Evolutionary conservation across 345 rosid species (phyloP).

Genomic region (Rhizophora apiculata): DNA sequence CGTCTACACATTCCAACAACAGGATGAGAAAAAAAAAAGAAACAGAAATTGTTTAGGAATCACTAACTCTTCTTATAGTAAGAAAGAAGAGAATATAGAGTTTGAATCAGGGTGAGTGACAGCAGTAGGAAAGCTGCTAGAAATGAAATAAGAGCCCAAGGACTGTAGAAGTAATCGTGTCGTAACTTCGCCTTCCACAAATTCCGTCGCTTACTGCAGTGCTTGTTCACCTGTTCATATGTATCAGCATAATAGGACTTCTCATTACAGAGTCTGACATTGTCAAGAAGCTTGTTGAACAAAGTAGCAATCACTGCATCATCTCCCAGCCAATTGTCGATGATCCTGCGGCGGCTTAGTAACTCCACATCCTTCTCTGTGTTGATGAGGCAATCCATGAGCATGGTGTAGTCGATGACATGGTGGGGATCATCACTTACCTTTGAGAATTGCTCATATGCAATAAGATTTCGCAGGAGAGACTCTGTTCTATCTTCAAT

Average conservation of each 20-base stretch:
- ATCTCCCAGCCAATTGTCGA: slow-evolving; percentile 15
- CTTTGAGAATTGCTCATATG: slow-evolving; percentile 8
- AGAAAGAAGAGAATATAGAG: slow-evolving; percentile 1
- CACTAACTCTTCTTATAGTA: background rate
- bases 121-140: slow-evolving; percentile 17
- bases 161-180: slow-evolving; percentile 18
- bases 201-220: slow-evolving; percentile 8
- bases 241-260: background rate
- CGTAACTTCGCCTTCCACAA: slow-evolving; percentile 12
- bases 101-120: slow-evolving; percentile 1
- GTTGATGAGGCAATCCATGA: slow-evolving; percentile 20
- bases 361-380: slow-evolving; percentile 19
- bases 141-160: slow-evolving; percentile 22
- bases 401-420: slow-evolving; percentile 8
- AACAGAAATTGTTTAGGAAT: no score
- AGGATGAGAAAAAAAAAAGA: no score
- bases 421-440: background rate
- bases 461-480: slow-evolving; percentile 18
- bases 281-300: slow-evolving; percentile 13
- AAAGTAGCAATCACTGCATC: slow-evolving; percentile 12
- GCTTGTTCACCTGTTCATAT: background rate
- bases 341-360: slow-evolving; percentile 6
- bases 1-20: no score
- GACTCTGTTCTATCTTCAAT: slow-evolving; percentile 9
- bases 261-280: background rate